Conservation (phyloP, 2,329 filamentous ascomycete genomes). For the Fusarium lateritium region DNA sequence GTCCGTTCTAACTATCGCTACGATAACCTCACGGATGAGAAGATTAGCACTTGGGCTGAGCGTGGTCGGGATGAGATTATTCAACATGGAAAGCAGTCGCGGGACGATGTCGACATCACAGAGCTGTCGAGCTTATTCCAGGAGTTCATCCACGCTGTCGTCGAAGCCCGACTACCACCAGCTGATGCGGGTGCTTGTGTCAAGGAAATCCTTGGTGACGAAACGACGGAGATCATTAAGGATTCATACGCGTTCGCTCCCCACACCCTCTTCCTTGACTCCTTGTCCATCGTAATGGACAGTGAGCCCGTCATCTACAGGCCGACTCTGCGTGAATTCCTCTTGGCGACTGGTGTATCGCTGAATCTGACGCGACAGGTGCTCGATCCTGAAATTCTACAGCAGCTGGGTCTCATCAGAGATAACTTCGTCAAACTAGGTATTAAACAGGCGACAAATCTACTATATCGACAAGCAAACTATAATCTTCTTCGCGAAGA, state of each 20-base stretch:
- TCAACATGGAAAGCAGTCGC: slow-evolving; percentile 74
- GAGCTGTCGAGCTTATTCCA: slow-evolving; percentile 83
- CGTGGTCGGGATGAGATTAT: slow-evolving; percentile 78
- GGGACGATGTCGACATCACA: slow-evolving; percentile 76
- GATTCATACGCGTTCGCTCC: slow-evolving; percentile 70
- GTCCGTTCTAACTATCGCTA: slow-evolving; percentile 74
- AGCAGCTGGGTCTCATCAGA: slow-evolving; percentile 83
- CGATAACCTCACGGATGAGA: slow-evolving; percentile 80
- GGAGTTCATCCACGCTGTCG: slow-evolving; percentile 83
- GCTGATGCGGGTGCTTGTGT: slow-evolving; percentile 79
- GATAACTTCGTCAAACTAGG: slow-evolving; percentile 87
- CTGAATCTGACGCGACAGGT: slow-evolving; percentile 81
- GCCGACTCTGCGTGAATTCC: slow-evolving; percentile 74
- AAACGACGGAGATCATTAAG: slow-evolving; percentile 65
- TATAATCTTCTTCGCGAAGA: slow-evolving; percentile 97
- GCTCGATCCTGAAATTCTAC: slow-evolving; percentile 84
- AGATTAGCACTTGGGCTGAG: slow-evolving; percentile 76
- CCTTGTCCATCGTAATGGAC: slow-evolving; percentile 83
- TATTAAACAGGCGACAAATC: slow-evolving; percentile 91
- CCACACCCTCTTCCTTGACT: slow-evolving; percentile 84
- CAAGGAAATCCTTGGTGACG: slow-evolving; percentile 78
- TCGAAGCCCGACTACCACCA: slow-evolving; percentile 78
- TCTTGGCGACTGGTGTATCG: slow-evolving; percentile 80
- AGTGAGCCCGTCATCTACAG: slow-evolving; percentile 69
- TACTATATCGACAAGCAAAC: slow-evolving; percentile 95